These are phyloP conservation scores for Rhytidhysteron rufulum DNA, from an alignment of 2,329 filamentous ascomycete species.

Conservation along the genomic window DNA sequence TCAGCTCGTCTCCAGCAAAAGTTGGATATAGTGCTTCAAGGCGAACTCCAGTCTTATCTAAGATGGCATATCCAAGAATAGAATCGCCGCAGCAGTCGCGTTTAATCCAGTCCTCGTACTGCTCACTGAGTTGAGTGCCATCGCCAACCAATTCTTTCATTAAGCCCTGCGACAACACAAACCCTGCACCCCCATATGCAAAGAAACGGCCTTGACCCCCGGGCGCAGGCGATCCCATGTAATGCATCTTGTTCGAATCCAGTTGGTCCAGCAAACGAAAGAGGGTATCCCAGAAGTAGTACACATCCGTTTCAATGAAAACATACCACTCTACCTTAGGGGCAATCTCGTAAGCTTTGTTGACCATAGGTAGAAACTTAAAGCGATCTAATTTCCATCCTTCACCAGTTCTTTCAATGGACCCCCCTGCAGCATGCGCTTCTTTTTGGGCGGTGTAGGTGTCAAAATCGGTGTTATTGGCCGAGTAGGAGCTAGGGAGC, in stretches of 20 bases:
- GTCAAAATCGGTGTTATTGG: constrained; percentile 49
- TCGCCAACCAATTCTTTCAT: constrained; percentile 48
- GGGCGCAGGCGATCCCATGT: constrained; percentile 37
- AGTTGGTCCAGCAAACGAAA: constrained; percentile 40
- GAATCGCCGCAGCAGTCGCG: constrained; percentile 45
- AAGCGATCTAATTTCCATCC: constrained; percentile 57
- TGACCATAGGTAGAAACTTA: constrained; percentile 57
- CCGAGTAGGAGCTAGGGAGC: constrained; percentile 41
- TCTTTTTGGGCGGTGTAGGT: constrained; percentile 47
- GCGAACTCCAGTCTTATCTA: constrained; percentile 31
- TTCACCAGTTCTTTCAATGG: constrained; percentile 45
- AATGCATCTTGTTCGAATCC: constrained; percentile 33
- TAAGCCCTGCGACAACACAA: constrained; percentile 47
- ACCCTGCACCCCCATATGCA: constrained; percentile 44
- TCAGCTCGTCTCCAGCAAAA: constrained; percentile 45
- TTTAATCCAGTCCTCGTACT: constrained; percentile 30
- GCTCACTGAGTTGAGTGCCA: constrained; percentile 25
- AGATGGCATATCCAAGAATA: constrained; percentile 36
- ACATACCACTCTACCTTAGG: constrained; percentile 37
- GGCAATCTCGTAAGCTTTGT: constrained; percentile 43
- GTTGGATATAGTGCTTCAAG: constrained; percentile 37
- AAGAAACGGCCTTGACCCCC: constrained; percentile 33
- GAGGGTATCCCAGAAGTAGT: constrained; percentile 38
- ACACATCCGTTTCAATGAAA: constrained; percentile 37
- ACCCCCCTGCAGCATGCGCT: constrained; percentile 32